phyloP scores from a whole-genome alignment of 805 yeast genomes.

The Candida montana region DNA sequence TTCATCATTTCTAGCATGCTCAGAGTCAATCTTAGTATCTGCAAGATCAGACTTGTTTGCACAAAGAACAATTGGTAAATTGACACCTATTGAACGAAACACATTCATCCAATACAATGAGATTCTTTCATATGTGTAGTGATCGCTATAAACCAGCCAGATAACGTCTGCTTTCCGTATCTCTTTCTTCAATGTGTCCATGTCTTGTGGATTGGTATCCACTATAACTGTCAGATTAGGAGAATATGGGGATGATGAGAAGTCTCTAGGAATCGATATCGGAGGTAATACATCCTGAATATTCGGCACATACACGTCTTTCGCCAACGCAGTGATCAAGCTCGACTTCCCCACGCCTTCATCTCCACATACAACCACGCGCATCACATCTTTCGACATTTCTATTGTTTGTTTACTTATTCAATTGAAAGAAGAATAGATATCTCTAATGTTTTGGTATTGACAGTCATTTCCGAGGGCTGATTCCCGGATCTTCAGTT shows the following conservation, averaged over 20 bases:
- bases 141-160: conserved; percentile 92
- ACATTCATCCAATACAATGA: conserved; percentile 93
- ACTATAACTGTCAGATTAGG: conserved; percentile 65
- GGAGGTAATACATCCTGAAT: conserved; percentile 79
- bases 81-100: conserved; percentile 89
- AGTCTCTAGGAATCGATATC: conserved; percentile 73
- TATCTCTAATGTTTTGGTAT: too few species aligned
- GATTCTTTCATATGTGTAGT: conserved; percentile 88
- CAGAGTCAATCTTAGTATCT: conserved; percentile 35
- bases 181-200: conserved; percentile 57
- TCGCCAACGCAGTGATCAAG: conserved; percentile 72
- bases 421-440: too few species aligned
- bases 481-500: neutral
- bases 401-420: too few species aligned
- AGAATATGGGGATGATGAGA: conserved; percentile 52
- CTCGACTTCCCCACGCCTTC: conserved; percentile 83
- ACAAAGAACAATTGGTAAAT: conserved; percentile 86
- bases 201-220: conserved; percentile 74
- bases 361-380: conserved; percentile 93
- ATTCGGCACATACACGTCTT: conserved; percentile 73
- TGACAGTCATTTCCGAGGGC: neutral
- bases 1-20: conserved; percentile 60
- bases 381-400: conserved; percentile 47
- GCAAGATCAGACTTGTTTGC: conserved; percentile 68
- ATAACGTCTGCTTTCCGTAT: conserved; percentile 84